These are phyloP conservation scores for Ploettnerulaceae sp. DNA, from an alignment of 2,329 filamentous ascomycete genomes.

Conservation along the genomic window DNA sequence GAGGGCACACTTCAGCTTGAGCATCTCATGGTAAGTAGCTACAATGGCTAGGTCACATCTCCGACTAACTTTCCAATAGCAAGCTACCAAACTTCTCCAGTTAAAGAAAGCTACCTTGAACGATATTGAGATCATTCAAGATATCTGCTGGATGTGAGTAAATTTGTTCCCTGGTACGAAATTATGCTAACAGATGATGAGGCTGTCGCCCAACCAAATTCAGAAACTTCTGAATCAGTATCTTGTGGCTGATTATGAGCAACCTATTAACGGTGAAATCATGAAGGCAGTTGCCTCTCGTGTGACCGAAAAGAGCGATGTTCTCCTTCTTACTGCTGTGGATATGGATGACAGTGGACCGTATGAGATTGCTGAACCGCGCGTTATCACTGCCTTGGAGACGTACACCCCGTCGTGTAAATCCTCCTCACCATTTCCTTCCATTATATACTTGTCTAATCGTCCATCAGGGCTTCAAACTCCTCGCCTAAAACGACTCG, in stretches of 20 bases:
- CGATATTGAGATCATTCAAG: constrained; percentile 99
- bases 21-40: constrained; percentile 77
- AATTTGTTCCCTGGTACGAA: neutral
- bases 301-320: constrained; percentile 97
- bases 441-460: constrained; percentile 30
- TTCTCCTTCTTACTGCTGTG: constrained; percentile 85
- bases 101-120: constrained; percentile 98
- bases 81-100: constrained; percentile 97
- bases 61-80: constrained; percentile 45
- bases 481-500: constrained; percentile 85
- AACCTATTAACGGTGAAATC: constrained; percentile 98
- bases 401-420: constrained; percentile 97
- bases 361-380: constrained; percentile 96
- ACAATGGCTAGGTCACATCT: constrained; percentile 12
- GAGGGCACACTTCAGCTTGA: constrained; percentile 96
- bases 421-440: constrained; percentile 35
- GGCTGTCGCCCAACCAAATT: constrained; percentile 96
- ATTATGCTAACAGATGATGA: constrained; percentile 35
- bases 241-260: constrained; percentile 96
- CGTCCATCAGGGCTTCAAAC: constrained; percentile 77
- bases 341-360: constrained; percentile 99
- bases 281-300: constrained; percentile 98
- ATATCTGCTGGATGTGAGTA: constrained; percentile 99
- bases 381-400: constrained; percentile 92
- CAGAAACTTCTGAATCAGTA: constrained; percentile 99